Base-by-base conservation (phyloP, 2,329 filamentous ascomycete genomes). In the Verticillium tricorpus region DNA sequence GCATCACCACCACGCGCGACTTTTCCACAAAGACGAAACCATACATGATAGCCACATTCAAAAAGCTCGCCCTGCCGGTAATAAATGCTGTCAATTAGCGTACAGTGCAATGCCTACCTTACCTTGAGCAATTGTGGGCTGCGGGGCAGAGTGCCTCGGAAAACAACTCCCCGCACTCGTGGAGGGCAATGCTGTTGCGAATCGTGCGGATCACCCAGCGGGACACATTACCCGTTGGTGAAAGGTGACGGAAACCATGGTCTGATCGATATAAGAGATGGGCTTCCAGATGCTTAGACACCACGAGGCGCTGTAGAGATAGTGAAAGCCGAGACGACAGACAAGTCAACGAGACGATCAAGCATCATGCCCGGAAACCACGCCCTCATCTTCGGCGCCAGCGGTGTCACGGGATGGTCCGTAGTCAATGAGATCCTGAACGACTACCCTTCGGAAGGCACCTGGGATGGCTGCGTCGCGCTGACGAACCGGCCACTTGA, bases 401-500 rank as follows among this genome's bases (percentile, higher is more conserved):
- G 60, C 32, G 67, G 67, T 14, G 63, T 68, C 34, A 62, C 64
- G 45, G 66, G 66, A 14, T 68, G 66, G 67, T 63, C 64, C 7
- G 63, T 68, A 54, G 64, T 65, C 57, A 66, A 67, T n/a, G 61
- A 66, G 54, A 59, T 64, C 7, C 61, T 69, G 11, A 55, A 67
- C 52, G 67, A 70, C 58, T 68, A 69, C 55, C 66, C 68, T 1
- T 54, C 60, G 19, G 64, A 63, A 28, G 65, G 63, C 40, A 37
- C 65, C 28, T 69, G 66, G 66, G 60, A 59, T 39, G 63, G 67
- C 54, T 65, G 67, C 34, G 58, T 66, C 31, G 68, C 67, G 31
- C 58, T 68, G 56, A 68, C 68, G 17, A 69, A 69, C 60, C 64
- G 68, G 19, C 67, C 68, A 3, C 60, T 74, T 57, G 67, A 64